Evolutionary conservation across 345 rosid species (phyloP), one percentile per base, ranked within the genome.

Genomic region (Camelina sativa): DNA sequence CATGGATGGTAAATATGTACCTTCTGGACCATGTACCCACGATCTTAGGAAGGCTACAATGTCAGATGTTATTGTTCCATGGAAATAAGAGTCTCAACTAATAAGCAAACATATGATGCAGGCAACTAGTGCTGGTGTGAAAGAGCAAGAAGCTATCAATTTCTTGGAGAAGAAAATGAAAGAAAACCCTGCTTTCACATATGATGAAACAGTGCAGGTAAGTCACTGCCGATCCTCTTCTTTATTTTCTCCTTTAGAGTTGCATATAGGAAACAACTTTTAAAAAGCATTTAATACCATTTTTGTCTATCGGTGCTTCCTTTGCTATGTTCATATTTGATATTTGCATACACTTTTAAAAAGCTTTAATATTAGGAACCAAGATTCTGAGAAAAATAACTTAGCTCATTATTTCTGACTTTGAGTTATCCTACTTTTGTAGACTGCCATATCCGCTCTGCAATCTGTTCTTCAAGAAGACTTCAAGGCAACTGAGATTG

Each of bases 111-210:
- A 16, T 41, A 44, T 67, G 52, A 43, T 85, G 44, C 85, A 96
- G 98, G 99, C 98, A 54, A 96, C 99, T 30, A 92, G 99, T 74
- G 98, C 97, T 76, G 99, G 99, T 67, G 82, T 87, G 64, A 96
- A 92, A 80, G 99, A 96, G 72, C 99, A 96, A 80, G 99, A 96
- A 83, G 98, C 99, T 34, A 88, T 96, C 74, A 96, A 91, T 82
- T 96, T 96, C 85, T 78, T 96, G 87, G 99, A 96, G 80, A 96
- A 95, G 89, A 95, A 95, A 80, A 90, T 95, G 99, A 95, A 92
- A 84, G 93, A 88, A 78, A 93, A 92, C 67, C 97, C 96, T 47
- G 78, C 86, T 9, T 88, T 92, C 76, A 74, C 99, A 1, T 95
- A 85, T 46, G 91, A 89, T 47, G 98, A 96, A 85, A 96, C 98